Conservation (phyloP, 805 yeast genomes). For the Metschnikowia sp. region DNA sequence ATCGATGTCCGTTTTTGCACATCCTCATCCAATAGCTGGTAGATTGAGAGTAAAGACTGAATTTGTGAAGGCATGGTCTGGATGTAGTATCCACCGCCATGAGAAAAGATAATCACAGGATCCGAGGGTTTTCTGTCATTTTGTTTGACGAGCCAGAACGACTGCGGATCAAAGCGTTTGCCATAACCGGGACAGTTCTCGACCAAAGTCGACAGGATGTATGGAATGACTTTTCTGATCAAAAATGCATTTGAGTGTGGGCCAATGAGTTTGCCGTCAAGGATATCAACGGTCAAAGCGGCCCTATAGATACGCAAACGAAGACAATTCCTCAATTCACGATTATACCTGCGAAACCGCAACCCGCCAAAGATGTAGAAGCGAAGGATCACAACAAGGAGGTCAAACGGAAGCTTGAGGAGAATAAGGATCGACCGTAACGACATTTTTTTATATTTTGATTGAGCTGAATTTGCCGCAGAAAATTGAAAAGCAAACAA, state of each 20-base stretch:
- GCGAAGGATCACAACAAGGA: slow-evolving; percentile 12
- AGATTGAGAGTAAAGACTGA: slow-evolving; percentile 26
- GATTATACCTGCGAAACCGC: slow-evolving; percentile 13
- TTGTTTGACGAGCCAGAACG: slow-evolving; percentile 34
- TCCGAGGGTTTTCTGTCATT: slow-evolving; percentile 22
- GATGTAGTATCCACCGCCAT: slow-evolving; percentile 40
- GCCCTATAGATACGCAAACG: slow-evolving; percentile 13
- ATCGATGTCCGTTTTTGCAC: slow-evolving; percentile 22
- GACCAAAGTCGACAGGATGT: slow-evolving; percentile 7
- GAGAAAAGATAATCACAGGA: slow-evolving; percentile 33
- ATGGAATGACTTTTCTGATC: slow-evolving; percentile 11
- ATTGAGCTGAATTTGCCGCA: neutral
- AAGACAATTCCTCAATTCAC: slow-evolving; percentile 12
- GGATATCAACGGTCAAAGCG: slow-evolving; percentile 13
- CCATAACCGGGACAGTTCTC: slow-evolving; percentile 29
- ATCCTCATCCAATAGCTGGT: slow-evolving; percentile 26
- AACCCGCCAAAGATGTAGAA: slow-evolving; percentile 17
- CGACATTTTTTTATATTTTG: slow-evolving; percentile 3
- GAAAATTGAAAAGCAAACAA: too few relatives aligned
- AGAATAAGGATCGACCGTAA: slow-evolving; percentile 10
- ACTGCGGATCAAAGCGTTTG: slow-evolving; percentile 25
- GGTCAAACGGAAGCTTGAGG: slow-evolving; percentile 13
- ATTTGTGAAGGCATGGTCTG: slow-evolving; percentile 31
- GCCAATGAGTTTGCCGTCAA: slow-evolving; percentile 11
- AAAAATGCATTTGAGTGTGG: slow-evolving; percentile 16